Evolutionary conservation across 1,284 basidiomycete genomes (phyloP).

Genomic region (Volvariella surrecta): DNA sequence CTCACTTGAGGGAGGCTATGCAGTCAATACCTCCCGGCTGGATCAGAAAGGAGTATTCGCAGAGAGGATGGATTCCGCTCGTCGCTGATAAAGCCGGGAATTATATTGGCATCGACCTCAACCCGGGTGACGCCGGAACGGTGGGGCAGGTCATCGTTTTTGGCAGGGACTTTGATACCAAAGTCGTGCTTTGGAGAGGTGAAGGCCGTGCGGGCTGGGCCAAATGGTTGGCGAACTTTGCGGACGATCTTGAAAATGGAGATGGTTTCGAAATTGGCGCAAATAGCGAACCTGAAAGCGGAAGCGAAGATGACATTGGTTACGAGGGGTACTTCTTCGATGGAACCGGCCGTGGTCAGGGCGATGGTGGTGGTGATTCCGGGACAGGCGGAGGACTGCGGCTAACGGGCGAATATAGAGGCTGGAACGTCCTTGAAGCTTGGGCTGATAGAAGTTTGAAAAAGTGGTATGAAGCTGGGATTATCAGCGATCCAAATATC

Average conservation of each 20-base stretch:
- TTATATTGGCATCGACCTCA: constrained; percentile 94
- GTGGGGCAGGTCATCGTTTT: constrained; percentile 96
- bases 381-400: constrained; percentile 58
- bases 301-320: constrained; percentile 76
- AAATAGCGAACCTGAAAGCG: constrained; percentile 56
- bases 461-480: constrained; percentile 75
- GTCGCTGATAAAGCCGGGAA: constrained; percentile 92
- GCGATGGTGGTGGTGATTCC: constrained; percentile 67
- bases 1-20: constrained; percentile 69
- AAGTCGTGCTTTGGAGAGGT: constrained; percentile 89
- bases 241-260: constrained; percentile 87
- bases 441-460: constrained; percentile 83
- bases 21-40: constrained; percentile 86
- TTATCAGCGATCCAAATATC: constrained; percentile 38
- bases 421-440: constrained; percentile 87
- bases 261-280: constrained; percentile 79
- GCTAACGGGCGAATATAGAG: constrained; percentile 76
- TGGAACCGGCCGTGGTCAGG: constrained; percentile 63
- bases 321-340: constrained; percentile 85
- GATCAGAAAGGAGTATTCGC: constrained; percentile 87
- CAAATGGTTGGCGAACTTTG: constrained; percentile 88
- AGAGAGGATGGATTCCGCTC: constrained; percentile 94
- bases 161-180: constrained; percentile 96
- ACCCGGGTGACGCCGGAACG: constrained; percentile 70
- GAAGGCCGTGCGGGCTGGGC: constrained; percentile 94